Base-by-base conservation (phyloP, 176 grass and related monocot species). In the Typha latifolia region DNA sequence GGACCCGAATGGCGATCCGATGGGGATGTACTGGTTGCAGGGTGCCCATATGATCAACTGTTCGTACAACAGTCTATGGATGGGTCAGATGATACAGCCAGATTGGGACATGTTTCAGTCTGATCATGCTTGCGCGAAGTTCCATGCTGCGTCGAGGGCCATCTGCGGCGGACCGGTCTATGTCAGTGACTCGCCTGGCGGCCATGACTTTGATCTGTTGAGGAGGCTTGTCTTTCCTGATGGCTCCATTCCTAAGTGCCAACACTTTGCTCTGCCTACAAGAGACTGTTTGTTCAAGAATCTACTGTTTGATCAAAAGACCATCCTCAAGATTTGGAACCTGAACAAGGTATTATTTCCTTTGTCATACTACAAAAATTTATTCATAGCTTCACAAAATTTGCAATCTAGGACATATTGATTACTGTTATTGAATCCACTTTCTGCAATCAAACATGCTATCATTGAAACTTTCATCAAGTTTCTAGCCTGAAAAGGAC, bases 31-130 rank as follows among this genome's bases (percentile, higher is more conserved):
- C 50, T 75, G 63, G 73, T 49, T 75, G 32, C 73, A 75, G 22
- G 73, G 63, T 8, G 73, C 51, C 0, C 73, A 75, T 32, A 75
- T 75, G 73, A 47, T 75, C 18, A 75, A 67, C 18, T 66, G 64
- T 20, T 32, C 73, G 4, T 75, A 56, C 49, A 75, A 75, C 63
- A 67, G 73, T 63, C 32, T 75, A 19, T 75, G 63, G 73, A 75
- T 75, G 73, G 73, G 73, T 10, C 31, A 67, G 49, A 56, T 75
- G 27, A 67, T 75, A 12, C 73, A 66, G 49, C 73, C 63, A 16
- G 73, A 75, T 10, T 75, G 73, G 73, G 73, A 75, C 73, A 75
- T 75, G 63, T 75, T 57, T 20, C 52, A 57, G 52, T 21, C 52
- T 20, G 52, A 57, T 37, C 63, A 65, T 37, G 63, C 31, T 8